Evolutionary conservation across 768 basidiomycete species (phyloP).

Genomic region (Crepidotus variabilis): DNA sequence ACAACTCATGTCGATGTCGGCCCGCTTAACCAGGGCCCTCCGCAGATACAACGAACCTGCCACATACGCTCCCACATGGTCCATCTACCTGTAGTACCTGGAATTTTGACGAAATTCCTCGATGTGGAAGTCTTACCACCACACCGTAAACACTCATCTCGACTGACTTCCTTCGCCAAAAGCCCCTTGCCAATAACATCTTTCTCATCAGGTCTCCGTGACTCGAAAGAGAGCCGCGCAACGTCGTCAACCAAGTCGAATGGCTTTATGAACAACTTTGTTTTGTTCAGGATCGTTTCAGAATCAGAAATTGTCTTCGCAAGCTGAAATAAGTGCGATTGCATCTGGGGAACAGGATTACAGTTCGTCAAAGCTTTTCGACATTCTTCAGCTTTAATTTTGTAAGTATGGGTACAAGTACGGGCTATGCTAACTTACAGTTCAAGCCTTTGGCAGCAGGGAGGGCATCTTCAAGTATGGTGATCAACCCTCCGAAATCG

Average conservation of each 20-base stretch:
- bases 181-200: slow-evolving; percentile 67
- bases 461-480: slow-evolving; percentile 37
- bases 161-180: slow-evolving; percentile 34
- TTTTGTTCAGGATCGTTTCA: slow-evolving; percentile 50
- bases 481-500: slow-evolving; percentile 49
- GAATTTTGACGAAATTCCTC: slow-evolving; percentile 12
- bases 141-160: slow-evolving; percentile 58
- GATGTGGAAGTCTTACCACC: slow-evolving; percentile 50
- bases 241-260: slow-evolving; percentile 67
- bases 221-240: slow-evolving; percentile 35
- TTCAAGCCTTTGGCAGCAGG: slow-evolving; percentile 29
- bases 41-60: slow-evolving; percentile 63
- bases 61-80: slow-evolving; percentile 63
- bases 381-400: slow-evolving; percentile 43
- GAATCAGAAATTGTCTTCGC: slow-evolving; percentile 45
- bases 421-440: slow-evolving; percentile 21
- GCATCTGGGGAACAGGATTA: slow-evolving; percentile 46
- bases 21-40: slow-evolving; percentile 52
- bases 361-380: slow-evolving; percentile 57
- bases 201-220: slow-evolving; percentile 34
- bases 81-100: slow-evolving; percentile 39
- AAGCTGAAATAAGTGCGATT: slow-evolving; percentile 36
- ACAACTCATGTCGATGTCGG: not conserved
- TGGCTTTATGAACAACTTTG: slow-evolving; percentile 69
- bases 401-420: not conserved